phyloP scores from a whole-genome alignment of 2,329 filamentous ascomycete species.

The Alternaria solani region DNA sequence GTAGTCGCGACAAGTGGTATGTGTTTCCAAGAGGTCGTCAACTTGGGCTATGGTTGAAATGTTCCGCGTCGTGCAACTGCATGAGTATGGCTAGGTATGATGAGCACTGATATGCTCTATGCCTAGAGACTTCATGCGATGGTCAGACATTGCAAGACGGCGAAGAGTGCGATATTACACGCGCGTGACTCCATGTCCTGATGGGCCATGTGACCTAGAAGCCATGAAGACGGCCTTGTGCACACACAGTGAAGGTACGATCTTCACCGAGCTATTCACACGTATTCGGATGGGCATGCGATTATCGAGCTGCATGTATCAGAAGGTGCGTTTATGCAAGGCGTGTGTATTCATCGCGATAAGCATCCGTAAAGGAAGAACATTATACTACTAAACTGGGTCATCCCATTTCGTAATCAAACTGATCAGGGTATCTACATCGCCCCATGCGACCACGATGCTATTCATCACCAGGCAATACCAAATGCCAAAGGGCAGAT shows the following conservation, averaged over 20 bases:
- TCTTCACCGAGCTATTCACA: not conserved
- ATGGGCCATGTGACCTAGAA: not conserved
- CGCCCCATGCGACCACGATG: not conserved
- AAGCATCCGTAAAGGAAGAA: not conserved
- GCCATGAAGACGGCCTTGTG: not conserved
- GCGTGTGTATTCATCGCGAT: not conserved
- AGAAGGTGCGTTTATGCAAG: not conserved
- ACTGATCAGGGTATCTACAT: not conserved
- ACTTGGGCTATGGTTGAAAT: not conserved
- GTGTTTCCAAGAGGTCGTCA: not conserved
- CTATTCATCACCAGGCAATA: not conserved
- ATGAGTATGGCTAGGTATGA: not conserved
- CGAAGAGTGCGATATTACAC: not conserved
- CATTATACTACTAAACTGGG: not conserved
- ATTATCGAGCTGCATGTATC: not conserved
- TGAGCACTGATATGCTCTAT: not conserved
- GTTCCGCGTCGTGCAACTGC: not conserved
- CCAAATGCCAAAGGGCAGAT: not conserved
- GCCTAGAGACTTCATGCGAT: not conserved
- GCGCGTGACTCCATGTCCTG: not conserved
- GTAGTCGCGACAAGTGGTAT: too few relatives aligned
- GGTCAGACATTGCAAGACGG: not conserved
- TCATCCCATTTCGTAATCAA: not conserved
- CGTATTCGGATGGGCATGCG: not conserved
- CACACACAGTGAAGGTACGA: not conserved